These are phyloP conservation scores for Globisporangium emineosum DNA, from an alignment of 352 stramenopile species.

Conservation along the genomic window DNA sequence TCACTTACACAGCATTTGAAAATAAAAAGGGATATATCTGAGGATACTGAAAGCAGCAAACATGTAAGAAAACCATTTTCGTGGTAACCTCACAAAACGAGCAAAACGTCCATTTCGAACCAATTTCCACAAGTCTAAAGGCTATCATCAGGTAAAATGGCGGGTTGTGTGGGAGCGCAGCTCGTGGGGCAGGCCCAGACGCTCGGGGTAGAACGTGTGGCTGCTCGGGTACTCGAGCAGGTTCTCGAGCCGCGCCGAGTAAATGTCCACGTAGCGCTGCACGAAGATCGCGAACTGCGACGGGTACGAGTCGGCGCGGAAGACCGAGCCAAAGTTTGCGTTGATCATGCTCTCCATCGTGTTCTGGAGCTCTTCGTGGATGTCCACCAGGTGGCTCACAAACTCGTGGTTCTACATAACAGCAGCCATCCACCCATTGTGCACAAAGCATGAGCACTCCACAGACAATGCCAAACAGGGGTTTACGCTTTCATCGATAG, in stretches of 20 bases:
- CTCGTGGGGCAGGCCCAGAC: conserved; percentile 59
- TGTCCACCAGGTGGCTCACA: conserved; percentile 56
- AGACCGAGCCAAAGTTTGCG: conserved; percentile 86
- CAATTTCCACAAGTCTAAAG: not conserved
- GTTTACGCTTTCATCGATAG: no score
- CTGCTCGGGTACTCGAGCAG: conserved; percentile 76
- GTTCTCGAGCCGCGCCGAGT: conserved; percentile 83
- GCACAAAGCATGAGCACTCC: conserved; percentile 32
- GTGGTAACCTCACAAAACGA: no score
- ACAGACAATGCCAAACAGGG: no score
- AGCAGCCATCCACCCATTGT: conserved; percentile 13
- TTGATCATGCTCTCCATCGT: conserved; percentile 83
- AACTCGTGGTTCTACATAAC: conserved; percentile 55
- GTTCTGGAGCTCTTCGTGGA: conserved; percentile 57
- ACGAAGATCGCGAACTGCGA: conserved; percentile 87
- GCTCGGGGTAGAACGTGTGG: conserved; percentile 85
- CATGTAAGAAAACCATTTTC: no score
- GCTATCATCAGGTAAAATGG: not conserved
- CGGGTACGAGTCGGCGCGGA: conserved; percentile 77
- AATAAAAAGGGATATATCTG: no score
- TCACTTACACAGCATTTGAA: no score
- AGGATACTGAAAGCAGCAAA: no score
- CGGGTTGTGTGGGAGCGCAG: conserved; percentile 10
- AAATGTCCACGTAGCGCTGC: conserved; percentile 87
- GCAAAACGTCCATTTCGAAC: no score